A percentile compares a stretch with the other conserved stretches of the same genome.
Conservation (phyloP, 345 rosid genomes). For the Laguncularia racemosa region DNA sequence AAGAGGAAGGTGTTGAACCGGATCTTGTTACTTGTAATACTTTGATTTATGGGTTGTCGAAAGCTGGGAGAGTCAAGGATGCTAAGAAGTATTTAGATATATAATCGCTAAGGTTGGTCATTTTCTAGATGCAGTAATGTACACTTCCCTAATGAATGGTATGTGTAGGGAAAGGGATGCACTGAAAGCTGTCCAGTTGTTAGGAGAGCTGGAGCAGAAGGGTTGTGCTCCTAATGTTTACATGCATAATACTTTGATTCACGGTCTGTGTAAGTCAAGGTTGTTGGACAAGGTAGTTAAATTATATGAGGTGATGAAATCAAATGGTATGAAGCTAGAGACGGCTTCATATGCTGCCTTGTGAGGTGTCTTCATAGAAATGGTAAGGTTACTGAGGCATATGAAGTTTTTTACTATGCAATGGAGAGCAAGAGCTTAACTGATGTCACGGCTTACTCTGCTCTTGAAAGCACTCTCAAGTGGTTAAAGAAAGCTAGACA, state of each 20-base stretch:
- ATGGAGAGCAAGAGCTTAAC: slow-evolving; percentile 77
- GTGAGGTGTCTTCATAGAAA: slow-evolving; percentile 63
- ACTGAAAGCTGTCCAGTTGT: slow-evolving; percentile 54
- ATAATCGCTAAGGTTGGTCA: too few relatives aligned
- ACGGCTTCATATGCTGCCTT: slow-evolving; percentile 61
- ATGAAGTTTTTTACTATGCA: slow-evolving; percentile 84
- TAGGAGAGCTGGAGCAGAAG: slow-evolving; percentile 68
- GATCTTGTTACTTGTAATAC: slow-evolving; percentile 83
- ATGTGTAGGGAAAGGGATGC: slow-evolving; percentile 64
- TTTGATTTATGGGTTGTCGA: too few relatives aligned
- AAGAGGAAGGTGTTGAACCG: slow-evolving; percentile 73
- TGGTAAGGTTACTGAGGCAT: too few relatives aligned
- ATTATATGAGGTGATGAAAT: slow-evolving; percentile 61
- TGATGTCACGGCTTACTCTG: slow-evolving; percentile 62
- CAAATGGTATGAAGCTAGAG: slow-evolving; percentile 55
- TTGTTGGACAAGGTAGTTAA: slow-evolving; percentile 62
- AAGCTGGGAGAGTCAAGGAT: too few relatives aligned
- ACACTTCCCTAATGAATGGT: too few relatives aligned
- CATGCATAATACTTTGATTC: slow-evolving; percentile 80
- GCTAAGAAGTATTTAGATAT: too few relatives aligned
- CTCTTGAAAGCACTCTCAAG: slow-evolving; percentile 62
- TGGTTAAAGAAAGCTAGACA: slow-evolving; percentile 74
- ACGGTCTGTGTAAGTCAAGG: slow-evolving; percentile 70
- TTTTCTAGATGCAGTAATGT: too few relatives aligned
- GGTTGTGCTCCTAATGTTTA: too few relatives aligned